These are phyloP conservation scores for Tuber brumale DNA, from an alignment of 495 filamentous ascomycete genomes.

Conservation along the genomic window DNA sequence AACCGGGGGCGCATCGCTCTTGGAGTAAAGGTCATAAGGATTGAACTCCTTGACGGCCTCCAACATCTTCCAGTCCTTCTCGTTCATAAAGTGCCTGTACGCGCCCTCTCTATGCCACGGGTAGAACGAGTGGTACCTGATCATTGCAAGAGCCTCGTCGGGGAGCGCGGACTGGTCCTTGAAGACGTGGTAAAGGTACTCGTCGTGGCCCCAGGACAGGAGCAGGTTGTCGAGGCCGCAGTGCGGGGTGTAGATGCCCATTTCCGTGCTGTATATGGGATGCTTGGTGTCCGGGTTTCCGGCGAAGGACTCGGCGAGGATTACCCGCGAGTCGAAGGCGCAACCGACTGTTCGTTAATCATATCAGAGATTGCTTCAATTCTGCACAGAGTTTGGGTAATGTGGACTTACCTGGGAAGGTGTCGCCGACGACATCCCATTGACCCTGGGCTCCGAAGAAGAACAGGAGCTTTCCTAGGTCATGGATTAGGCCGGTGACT, in stretches of 20 bases:
- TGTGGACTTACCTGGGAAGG: constrained; percentile 54
- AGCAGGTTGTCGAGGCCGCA: constrained; percentile 79
- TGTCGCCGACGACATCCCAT: constrained; percentile 90
- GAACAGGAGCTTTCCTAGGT: constrained; percentile 80
- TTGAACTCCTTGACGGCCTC: constrained; percentile 80
- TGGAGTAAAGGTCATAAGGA: constrained; percentile 85
- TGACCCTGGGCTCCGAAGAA: constrained; percentile 76
- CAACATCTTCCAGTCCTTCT: constrained; percentile 70
- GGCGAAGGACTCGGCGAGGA: constrained; percentile 68
- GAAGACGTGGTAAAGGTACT: constrained; percentile 79
- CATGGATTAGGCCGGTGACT: constrained; percentile 79
- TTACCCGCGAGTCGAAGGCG: constrained; percentile 65
- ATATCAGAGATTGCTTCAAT: not conserved
- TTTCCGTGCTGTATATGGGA: constrained; percentile 60
- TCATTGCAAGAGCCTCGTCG: constrained; percentile 77
- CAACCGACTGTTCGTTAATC: constrained; percentile 57
- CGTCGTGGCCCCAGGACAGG: constrained; percentile 87
- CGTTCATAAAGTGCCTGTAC: constrained; percentile 72
- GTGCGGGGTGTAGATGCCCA: constrained; percentile 69
- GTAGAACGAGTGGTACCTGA: constrained; percentile 85
- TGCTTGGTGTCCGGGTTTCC: constrained; percentile 63
- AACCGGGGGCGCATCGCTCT: constrained; percentile 72
- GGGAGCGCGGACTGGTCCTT: constrained; percentile 73
- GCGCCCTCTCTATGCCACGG: constrained; percentile 77
- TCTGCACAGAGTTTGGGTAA: not conserved